These are phyloP conservation scores for Coemansia sp. DNA, from an alignment of 192 early-diverging fungal genomes.

Conservation along the genomic window DNA sequence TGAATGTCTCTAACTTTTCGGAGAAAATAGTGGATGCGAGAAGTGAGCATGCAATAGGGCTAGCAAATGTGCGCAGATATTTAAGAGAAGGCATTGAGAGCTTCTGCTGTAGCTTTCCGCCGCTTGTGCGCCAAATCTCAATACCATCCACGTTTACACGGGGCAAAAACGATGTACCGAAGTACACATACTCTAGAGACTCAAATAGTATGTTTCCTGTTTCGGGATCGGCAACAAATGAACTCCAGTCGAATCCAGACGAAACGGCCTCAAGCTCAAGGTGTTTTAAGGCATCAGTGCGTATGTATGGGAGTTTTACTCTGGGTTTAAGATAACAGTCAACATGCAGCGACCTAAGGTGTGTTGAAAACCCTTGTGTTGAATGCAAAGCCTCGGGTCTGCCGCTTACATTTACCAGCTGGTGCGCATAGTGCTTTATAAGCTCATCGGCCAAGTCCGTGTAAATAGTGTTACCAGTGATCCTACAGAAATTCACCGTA, in stretches of 20 bases:
- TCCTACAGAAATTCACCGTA: background rate
- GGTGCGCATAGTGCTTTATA: background rate
- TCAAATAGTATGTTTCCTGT: background rate
- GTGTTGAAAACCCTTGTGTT: background rate
- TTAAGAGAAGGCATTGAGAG: background rate
- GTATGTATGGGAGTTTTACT: background rate
- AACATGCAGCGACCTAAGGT: background rate
- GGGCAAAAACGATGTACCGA: background rate
- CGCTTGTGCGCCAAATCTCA: background rate
- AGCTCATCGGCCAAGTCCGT: constrained; percentile 1
- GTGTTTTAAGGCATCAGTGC: background rate
- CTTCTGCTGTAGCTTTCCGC: background rate
- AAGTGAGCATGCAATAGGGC: background rate
- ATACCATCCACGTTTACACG: background rate
- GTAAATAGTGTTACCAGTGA: background rate
- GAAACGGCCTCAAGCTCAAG: background rate
- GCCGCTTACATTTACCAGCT: background rate
- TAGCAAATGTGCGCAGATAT: constrained; percentile 6
- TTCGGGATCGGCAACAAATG: background rate
- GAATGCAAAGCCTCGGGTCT: background rate
- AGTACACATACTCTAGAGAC: background rate
- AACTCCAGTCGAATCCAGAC: constrained; percentile 3
- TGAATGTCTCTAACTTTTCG: background rate
- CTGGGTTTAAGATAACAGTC: constrained; percentile 3
- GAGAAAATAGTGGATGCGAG: background rate